A percentile compares a stretch with the other conserved stretches of the same genome.
Evolutionary conservation across 2,329 filamentous ascomycete species (phyloP).

Genomic region (Raffaelea arxii): DNA sequence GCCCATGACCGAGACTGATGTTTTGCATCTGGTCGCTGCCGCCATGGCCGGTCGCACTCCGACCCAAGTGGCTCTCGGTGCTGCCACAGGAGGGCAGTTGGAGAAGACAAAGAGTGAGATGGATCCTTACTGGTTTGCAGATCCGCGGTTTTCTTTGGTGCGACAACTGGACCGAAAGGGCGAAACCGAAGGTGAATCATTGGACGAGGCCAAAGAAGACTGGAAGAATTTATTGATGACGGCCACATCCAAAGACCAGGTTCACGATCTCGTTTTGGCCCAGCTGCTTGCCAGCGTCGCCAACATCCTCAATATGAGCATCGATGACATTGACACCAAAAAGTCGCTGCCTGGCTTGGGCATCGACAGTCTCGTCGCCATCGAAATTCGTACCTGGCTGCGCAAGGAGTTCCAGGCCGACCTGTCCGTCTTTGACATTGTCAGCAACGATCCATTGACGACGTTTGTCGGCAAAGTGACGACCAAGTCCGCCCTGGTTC

Average conservation of each 20-base stretch:
- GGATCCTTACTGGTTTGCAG: not conserved
- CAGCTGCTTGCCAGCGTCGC: not conserved
- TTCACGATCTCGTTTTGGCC: not conserved
- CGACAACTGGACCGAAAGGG: not conserved
- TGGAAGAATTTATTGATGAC: not conserved
- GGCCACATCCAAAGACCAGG: not conserved
- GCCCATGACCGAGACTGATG: not conserved
- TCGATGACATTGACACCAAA: not conserved
- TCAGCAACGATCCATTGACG: not conserved
- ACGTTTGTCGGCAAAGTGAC: not conserved
- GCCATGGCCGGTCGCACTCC: not conserved
- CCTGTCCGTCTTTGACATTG: not conserved
- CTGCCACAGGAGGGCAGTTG: not conserved
- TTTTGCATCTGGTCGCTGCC: not conserved
- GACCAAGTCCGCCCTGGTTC: not conserved
- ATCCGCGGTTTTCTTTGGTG: not conserved
- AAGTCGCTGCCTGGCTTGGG: not conserved
- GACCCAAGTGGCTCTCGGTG: not conserved
- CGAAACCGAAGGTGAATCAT: not conserved
- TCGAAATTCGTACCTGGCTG: not conserved
- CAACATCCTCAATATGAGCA: not conserved
- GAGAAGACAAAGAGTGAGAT: not conserved
- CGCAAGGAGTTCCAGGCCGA: not conserved
- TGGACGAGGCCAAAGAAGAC: not conserved
- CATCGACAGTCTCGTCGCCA: not conserved